A percentile compares a stretch with the other conserved stretches of the same genome.
Conservation (phyloP, 1,284 basidiomycete species). For the Ceratobasidium sp. region DNA sequence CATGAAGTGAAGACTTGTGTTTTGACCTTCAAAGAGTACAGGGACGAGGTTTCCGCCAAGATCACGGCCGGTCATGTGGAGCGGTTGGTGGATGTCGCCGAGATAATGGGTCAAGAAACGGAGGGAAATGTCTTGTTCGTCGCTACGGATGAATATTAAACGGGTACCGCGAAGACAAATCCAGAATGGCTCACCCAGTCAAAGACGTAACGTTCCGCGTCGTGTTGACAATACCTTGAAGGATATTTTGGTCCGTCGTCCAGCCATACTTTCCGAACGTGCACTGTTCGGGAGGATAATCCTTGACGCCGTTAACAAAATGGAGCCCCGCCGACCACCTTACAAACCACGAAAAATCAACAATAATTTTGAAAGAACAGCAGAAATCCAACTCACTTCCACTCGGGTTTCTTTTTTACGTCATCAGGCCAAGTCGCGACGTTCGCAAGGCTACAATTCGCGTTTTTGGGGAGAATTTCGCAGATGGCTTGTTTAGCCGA, state of each 20-base stretch:
- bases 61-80: conserved; percentile 88
- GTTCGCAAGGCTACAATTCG: conserved; percentile 79
- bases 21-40: conserved; percentile 57
- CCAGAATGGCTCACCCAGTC: conserved; percentile 46
- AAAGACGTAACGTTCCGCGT: conserved; percentile 68
- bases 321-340: conserved; percentile 63
- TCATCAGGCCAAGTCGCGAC: conserved; percentile 91
- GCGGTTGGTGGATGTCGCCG: conserved; percentile 92
- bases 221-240: conserved; percentile 81
- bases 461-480: conserved; percentile 69
- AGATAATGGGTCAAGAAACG: conserved; percentile 93
- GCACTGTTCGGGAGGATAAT: conserved; percentile 83
- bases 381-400: conserved; percentile 56
- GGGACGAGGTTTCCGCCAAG: conserved; percentile 79
- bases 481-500: conserved; percentile 78
- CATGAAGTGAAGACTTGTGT: conserved; percentile 74
- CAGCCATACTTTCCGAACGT: conserved; percentile 84
- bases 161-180: background rate
- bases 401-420: conserved; percentile 64
- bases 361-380: background rate
- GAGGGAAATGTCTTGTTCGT: conserved; percentile 70
- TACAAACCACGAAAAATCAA: conserved; percentile 41
- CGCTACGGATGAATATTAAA: background rate
- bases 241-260: conserved; percentile 79
- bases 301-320: conserved; percentile 80